A percentile compares a stretch with the other conserved stretches of the same genome.
Evolutionary conservation across 192 early-diverging fungal genomes (phyloP).

Genomic region (Coemansia sp.): DNA sequence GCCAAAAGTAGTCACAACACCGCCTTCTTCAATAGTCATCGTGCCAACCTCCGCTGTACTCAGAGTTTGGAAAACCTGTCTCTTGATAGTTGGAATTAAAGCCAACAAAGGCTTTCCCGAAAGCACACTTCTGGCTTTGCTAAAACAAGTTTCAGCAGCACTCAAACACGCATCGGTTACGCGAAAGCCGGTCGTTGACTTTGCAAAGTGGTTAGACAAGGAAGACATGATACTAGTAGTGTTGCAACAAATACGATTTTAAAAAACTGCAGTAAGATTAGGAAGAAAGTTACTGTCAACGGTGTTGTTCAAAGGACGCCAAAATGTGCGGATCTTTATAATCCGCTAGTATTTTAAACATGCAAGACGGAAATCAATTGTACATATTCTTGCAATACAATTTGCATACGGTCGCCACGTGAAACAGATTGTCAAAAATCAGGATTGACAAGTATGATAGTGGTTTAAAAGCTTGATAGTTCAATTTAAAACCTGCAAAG

Average conservation of each 20-base stretch:
- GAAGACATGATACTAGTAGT: slow-evolving; percentile 7
- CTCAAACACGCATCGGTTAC: slow-evolving; percentile 20
- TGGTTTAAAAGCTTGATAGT: too few relatives aligned
- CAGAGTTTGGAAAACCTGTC: slow-evolving; percentile 38
- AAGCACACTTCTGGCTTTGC: slow-evolving; percentile 12
- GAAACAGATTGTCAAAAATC: too few relatives aligned
- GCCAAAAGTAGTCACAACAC: slow-evolving; percentile 49
- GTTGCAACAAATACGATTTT: not conserved
- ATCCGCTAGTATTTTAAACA: too few relatives aligned
- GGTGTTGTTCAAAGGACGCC: too few relatives aligned
- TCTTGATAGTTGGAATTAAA: slow-evolving; percentile 25
- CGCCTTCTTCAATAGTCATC: slow-evolving; percentile 44
- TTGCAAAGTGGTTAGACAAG: slow-evolving; percentile 9
- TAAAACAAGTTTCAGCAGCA: slow-evolving; percentile 16
- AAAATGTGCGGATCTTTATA: too few relatives aligned
- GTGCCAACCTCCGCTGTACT: slow-evolving; percentile 34
- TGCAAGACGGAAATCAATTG: too few relatives aligned
- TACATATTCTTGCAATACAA: too few relatives aligned
- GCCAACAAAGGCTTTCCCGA: slow-evolving; percentile 12
- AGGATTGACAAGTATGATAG: too few relatives aligned
- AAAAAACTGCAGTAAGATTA: not conserved
- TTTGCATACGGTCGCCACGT: too few relatives aligned
- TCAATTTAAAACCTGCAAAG: too few relatives aligned
- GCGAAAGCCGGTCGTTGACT: slow-evolving; percentile 11
- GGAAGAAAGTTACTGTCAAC: not conserved